Percentiles rank a stretch among this genome's conserved stretches.
These are phyloP conservation scores for Pichia sp. DNA, from an alignment of 1,139 yeast genomes.

Conservation along the genomic window DNA sequence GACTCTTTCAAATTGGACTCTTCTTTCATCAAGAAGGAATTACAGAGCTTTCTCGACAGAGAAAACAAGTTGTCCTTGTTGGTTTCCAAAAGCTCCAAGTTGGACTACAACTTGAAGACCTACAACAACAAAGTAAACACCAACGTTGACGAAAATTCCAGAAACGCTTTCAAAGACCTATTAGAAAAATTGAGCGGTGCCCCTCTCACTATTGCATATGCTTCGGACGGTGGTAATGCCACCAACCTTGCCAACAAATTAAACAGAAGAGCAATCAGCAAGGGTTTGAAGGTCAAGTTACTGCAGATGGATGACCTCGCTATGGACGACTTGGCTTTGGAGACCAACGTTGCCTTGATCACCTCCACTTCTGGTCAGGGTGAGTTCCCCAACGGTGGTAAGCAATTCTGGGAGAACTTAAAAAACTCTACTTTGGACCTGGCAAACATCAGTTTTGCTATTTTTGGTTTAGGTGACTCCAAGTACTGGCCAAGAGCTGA, in stretches of 20 bases:
- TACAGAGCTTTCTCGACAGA: constrained; percentile 78
- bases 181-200: constrained; percentile 91
- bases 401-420: constrained; percentile 81
- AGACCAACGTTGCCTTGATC: constrained; percentile 76
- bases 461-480: constrained; percentile 91
- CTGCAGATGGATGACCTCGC: constrained; percentile 83
- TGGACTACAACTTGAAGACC: constrained; percentile 74
- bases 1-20: constrained; percentile 78
- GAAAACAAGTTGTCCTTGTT: constrained; percentile 82
- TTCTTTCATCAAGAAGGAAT: constrained; percentile 69
- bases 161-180: constrained; percentile 70
- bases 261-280: constrained; percentile 76
- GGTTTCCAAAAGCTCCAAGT: constrained; percentile 65
- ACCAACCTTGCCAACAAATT: constrained; percentile 78
- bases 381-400: constrained; percentile 95
- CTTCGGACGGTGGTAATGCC: constrained; percentile 95
- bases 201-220: constrained; percentile 83
- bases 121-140: constrained; percentile 59
- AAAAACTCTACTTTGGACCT: constrained; percentile 75
- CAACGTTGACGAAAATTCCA: constrained; percentile 53
- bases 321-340: constrained; percentile 74
- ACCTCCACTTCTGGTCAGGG: constrained; percentile 97
- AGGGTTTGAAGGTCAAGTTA: constrained; percentile 78
- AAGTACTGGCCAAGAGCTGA: constrained; percentile 97
- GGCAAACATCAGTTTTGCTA: constrained; percentile 63